Base-by-base conservation (phyloP, 2,329 filamentous ascomycete genomes). In the Xylogone sp. region DNA sequence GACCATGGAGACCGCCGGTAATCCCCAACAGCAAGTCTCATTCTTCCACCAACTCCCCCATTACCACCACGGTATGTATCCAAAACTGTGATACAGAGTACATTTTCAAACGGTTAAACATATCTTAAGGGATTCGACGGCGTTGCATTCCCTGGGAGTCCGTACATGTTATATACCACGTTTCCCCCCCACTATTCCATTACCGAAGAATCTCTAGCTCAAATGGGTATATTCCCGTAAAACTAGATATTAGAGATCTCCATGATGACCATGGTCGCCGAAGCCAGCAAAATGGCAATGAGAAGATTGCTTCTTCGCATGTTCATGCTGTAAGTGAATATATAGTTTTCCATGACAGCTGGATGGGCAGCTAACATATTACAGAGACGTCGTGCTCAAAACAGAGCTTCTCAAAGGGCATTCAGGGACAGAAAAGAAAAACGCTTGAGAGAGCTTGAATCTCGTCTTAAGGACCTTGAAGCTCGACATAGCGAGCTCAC, bases 361-460 rank as follows among this genome's bases (percentile, higher is more conserved):
- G n/a, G n/a, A n/a, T n/a, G n/a, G n/a, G n/a, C n/a, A n/a, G n/a
- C n/a, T n/a, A n/a, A n/a, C n/a, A n/a, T n/a, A n/a, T n/a, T n/a
- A n/a, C 42, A 82, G 77, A 75, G 79, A 44, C 76, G 81, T 53
- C 72, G 80, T 61, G 80, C 79, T 44, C 81, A 83, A 59, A 83
- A 83, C 58, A 75, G 80, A 49, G 80, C 80, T 39, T 83, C 81
- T 2, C 81, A 84, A 63, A 71, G 81, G 52, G 81, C 80, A 1
- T 84, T 83, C 61, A 73, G 81, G 46, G 80, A 84, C 63, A 74
- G 81, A 49, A 84, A 84, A 60, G 81, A 86, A 62, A 82, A 84
- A 64, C 78, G 83, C 55, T 84, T 84, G 60, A 78, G 78, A 54
- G 82, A 86, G 58, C 75, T 86, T 20, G 82, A 86, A 64, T 63